phyloP scores from a whole-genome alignment of 352 stramenopile genomes.

The Globisporangium echinulatum region DNA sequence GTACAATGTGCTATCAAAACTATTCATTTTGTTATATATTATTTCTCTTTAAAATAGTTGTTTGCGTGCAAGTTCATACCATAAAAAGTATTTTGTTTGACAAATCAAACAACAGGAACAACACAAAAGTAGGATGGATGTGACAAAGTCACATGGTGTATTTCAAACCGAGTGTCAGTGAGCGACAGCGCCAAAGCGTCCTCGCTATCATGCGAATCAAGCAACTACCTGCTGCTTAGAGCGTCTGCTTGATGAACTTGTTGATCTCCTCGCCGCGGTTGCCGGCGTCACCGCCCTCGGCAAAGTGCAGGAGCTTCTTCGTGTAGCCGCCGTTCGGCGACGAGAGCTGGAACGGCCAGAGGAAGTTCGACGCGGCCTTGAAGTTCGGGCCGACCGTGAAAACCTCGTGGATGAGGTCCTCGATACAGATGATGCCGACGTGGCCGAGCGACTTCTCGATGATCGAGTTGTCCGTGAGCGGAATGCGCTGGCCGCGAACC shows the following conservation, averaged over 20 bases:
- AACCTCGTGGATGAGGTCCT: constrained; percentile 99
- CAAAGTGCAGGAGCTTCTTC: constrained; percentile 93
- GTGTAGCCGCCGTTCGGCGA: constrained; percentile 93
- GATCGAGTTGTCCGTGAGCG: constrained; percentile 96
- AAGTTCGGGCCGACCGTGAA: constrained; percentile 98
- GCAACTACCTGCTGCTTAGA: constrained; percentile 53
- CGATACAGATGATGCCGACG: constrained; percentile 97
- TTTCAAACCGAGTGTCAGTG: no score
- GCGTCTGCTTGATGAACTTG: constrained; percentile 92
- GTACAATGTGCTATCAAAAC: no score
- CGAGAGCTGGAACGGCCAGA: constrained; percentile 99
- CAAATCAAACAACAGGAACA: no score
- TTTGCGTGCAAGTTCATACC: no score
- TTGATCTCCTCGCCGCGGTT: constrained; percentile 92
- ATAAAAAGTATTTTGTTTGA: no score
- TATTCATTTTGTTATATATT: no score
- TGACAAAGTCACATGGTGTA: no score
- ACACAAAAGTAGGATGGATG: no score
- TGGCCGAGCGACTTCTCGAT: constrained; percentile 95
- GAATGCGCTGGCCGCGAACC: constrained; percentile 96
- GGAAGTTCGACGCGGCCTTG: constrained; percentile 99
- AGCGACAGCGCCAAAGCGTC: no score
- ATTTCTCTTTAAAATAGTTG: no score
- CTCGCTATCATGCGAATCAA: no score
- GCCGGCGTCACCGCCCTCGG: constrained; percentile 89